phyloP scores from a whole-genome alignment of 768 basidiomycete genomes.

The Tricholoma sp. region DNA sequence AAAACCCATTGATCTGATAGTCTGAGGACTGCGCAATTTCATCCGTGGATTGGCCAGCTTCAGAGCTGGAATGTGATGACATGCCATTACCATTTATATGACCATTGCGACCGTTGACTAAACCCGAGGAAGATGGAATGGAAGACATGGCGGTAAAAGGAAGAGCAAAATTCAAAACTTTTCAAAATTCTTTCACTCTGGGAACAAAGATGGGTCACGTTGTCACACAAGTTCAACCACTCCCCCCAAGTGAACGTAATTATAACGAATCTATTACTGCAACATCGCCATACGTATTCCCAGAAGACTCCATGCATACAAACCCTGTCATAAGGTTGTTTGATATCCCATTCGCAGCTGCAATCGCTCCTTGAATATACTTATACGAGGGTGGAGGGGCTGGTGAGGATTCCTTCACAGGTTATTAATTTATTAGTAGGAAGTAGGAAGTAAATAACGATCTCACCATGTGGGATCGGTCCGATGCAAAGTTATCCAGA shows the following conservation, averaged over 20 bases:
- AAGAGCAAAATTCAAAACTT: not conserved
- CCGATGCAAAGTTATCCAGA: conserved; percentile 62
- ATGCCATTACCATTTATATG: conserved; percentile 56
- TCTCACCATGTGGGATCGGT: conserved; percentile 72
- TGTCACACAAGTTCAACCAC: conserved; percentile 10
- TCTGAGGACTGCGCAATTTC: conserved; percentile 32
- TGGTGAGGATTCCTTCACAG: not conserved
- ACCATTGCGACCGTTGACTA: conserved; percentile 47
- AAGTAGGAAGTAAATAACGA: not conserved
- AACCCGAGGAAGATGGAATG: conserved; percentile 34
- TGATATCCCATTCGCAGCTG: conserved; percentile 29
- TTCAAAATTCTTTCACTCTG: conserved; percentile 2
- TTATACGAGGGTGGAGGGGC: conserved; percentile 44
- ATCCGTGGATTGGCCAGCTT: conserved; percentile 32
- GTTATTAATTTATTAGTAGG: not conserved
- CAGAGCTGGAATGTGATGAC: conserved; percentile 32
- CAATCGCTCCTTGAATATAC: conserved; percentile 40
- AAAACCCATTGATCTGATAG: conserved; percentile 51
- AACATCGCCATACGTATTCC: conserved; percentile 36
- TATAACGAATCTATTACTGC: conserved; percentile 21
- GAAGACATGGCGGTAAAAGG: conserved; percentile 26
- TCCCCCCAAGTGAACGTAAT: not conserved
- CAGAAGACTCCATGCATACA: conserved; percentile 40
- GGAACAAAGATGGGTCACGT: conserved; percentile 11
- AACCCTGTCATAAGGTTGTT: conserved; percentile 59